Evolutionary conservation across 768 basidiomycete genomes (phyloP).

Genomic region (Boletus vermiculosoides): DNA sequence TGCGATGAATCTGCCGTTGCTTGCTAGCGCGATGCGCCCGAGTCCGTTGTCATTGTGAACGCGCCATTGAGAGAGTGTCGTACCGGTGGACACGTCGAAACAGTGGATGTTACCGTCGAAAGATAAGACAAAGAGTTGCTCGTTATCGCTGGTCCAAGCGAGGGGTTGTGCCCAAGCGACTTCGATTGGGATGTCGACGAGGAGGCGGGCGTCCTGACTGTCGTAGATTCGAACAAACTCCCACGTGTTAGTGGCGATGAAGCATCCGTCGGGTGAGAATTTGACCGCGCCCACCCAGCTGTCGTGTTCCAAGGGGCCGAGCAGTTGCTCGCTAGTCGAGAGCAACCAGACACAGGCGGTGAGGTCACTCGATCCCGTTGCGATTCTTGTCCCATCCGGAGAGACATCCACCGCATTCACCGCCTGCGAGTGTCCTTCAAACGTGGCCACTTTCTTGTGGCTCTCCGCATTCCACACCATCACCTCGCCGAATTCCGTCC

Average conservation of each 20-base stretch:
- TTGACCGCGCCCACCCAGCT: accelerated
- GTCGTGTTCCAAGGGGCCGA: background rate
- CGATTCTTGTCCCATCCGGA: background rate
- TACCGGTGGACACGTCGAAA: background rate
- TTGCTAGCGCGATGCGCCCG: too few relatives aligned
- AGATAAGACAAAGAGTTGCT: background rate
- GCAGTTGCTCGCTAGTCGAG: background rate
- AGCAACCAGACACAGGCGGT: background rate
- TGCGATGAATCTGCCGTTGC: too few relatives aligned
- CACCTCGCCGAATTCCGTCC: background rate
- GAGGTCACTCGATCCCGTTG: background rate
- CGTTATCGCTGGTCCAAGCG: background rate
- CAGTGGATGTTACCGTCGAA: background rate
- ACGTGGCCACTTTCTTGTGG: background rate
- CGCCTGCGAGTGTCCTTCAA: background rate
- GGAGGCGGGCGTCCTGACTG: background rate
- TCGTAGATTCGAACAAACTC: background rate
- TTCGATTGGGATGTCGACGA: background rate
- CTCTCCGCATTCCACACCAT: background rate
- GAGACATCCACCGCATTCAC: background rate
- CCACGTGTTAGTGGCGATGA: background rate
- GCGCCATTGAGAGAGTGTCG: background rate
- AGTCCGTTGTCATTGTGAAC: background rate
- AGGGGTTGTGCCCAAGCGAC: background rate
- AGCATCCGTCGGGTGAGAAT: background rate